Conservation (phyloP, 2,329 filamentous ascomycete species). For the Pseudocercospora macadamiae region DNA sequence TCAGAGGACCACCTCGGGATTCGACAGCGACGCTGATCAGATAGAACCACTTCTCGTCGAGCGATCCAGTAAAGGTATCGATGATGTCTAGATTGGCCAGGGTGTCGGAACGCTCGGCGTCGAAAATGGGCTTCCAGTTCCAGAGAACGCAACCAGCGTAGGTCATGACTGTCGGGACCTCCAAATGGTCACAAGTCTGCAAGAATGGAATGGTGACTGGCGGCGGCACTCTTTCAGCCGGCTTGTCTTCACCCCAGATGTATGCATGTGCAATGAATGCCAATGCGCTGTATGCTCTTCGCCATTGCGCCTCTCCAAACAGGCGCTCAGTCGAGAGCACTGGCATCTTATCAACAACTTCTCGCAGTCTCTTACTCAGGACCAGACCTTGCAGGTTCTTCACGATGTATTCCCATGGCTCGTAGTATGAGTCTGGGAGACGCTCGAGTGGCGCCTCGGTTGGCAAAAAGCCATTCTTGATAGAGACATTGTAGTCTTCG, state of each 20-base stretch:
- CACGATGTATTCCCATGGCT: slow-evolving; percentile 87
- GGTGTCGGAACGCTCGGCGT: slow-evolving; percentile 76
- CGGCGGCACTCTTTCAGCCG: slow-evolving; percentile 73
- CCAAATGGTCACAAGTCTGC: slow-evolving; percentile 69
- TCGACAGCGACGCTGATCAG: slow-evolving; percentile 94
- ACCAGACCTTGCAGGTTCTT: slow-evolving; percentile 86
- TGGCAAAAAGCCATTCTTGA: slow-evolving; percentile 83
- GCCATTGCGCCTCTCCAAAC: slow-evolving; percentile 85
- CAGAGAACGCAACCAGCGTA: slow-evolving; percentile 91
- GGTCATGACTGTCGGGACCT: slow-evolving; percentile 89
- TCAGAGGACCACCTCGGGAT: slow-evolving; percentile 81
- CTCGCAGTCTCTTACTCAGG: slow-evolving; percentile 78
- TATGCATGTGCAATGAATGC: slow-evolving; percentile 82
- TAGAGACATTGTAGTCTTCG: slow-evolving; percentile 78
- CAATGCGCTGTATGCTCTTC: slow-evolving; percentile 78
- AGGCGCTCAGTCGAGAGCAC: slow-evolving; percentile 82
- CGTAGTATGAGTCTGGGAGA: slow-evolving; percentile 88
- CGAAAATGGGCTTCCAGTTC: slow-evolving; percentile 95
- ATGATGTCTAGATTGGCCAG: slow-evolving; percentile 87
- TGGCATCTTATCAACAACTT: slow-evolving; percentile 78
- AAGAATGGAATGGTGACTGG: slow-evolving; percentile 83
- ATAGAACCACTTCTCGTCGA: slow-evolving; percentile 99
- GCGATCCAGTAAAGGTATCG: slow-evolving; percentile 86
- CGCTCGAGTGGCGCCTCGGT: slow-evolving; percentile 75
- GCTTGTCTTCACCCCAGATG: slow-evolving; percentile 81